phyloP scores from a whole-genome alignment of 805 yeast genomes.

The Metschnikowia lunata region DNA sequence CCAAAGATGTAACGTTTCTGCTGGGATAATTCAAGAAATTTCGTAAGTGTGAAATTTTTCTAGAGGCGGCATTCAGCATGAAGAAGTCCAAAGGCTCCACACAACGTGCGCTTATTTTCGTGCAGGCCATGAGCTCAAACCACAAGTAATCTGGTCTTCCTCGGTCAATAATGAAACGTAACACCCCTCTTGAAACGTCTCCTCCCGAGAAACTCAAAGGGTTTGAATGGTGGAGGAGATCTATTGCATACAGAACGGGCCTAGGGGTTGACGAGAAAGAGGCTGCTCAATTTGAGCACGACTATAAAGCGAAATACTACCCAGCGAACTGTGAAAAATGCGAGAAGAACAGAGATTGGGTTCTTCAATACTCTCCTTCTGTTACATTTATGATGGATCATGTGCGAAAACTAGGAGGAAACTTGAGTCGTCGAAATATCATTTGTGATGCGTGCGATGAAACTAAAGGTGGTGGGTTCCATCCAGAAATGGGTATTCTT shows the following conservation, averaged over 20 bases:
- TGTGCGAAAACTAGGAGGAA: conserved; percentile 57
- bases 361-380: conserved; percentile 73
- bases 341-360: conserved; percentile 74
- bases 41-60: too few relatives aligned
- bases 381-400: conserved; percentile 85
- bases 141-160: neutral
- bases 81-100: too few relatives aligned
- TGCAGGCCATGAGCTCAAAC: neutral
- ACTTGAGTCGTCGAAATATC: conserved; percentile 49
- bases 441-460: conserved; percentile 83
- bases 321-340: conserved; percentile 63
- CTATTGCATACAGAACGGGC: conserved; percentile 67
- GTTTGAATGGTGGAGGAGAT: conserved; percentile 80
- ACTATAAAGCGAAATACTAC: conserved; percentile 40
- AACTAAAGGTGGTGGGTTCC: conserved; percentile 82
- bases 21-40: too few relatives aligned
- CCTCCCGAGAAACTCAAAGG: conserved; percentile 38
- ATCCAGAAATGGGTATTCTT: conserved; percentile 82
- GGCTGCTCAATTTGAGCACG: conserved; percentile 53
- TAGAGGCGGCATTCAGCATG: too few relatives aligned
- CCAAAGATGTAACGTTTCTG: too few relatives aligned
- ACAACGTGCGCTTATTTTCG: neutral
- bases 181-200: conserved; percentile 18
- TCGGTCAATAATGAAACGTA: conserved; percentile 1
- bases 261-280: conserved; percentile 55